A percentile compares a stretch with the other conserved stretches of the same genome.
phyloP scores from a whole-genome alignment of 805 yeast genomes.

The Peterozyma xylosa region DNA sequence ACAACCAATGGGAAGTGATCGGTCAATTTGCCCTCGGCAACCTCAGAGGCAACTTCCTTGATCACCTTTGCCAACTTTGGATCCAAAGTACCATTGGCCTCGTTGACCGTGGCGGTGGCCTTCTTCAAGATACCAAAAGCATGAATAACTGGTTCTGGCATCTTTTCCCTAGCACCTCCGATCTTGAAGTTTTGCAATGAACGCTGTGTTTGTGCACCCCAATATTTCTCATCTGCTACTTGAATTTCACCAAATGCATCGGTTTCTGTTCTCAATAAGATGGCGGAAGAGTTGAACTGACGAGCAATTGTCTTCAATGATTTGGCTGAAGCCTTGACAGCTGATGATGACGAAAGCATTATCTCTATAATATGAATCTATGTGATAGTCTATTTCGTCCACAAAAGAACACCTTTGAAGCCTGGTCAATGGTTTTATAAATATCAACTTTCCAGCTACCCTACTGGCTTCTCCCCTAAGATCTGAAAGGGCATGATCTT shows the following conservation, averaged over 20 bases:
- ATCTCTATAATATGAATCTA: no score
- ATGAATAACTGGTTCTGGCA: slow-evolving; percentile 85
- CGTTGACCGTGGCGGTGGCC: slow-evolving; percentile 90
- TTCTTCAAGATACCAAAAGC: slow-evolving; percentile 94
- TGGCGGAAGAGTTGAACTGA: slow-evolving; percentile 13
- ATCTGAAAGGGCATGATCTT: no score
- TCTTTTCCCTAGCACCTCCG: slow-evolving; percentile 84
- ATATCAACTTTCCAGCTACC: no score
- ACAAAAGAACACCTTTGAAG: no score
- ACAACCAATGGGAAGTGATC: slow-evolving; percentile 98
- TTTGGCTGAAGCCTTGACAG: no score
- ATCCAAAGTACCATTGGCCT: slow-evolving; percentile 73
- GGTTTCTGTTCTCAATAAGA: slow-evolving; percentile 60
- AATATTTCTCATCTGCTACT: slow-evolving; percentile 79
- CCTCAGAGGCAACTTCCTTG: slow-evolving; percentile 93
- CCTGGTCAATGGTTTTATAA: no score
- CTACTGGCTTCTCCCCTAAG: no score
- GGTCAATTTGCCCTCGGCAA: slow-evolving; percentile 80
- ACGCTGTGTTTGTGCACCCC: slow-evolving; percentile 98
- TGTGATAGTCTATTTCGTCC: no score
- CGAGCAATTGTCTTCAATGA: background rate
- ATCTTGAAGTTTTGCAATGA: slow-evolving; percentile 91
- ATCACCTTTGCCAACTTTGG: slow-evolving; percentile 80
- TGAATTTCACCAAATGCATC: slow-evolving; percentile 97
- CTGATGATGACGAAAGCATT: no score